Conservation (phyloP, 495 filamentous ascomycete genomes). For the Aspergillus incahuasiensis region DNA sequence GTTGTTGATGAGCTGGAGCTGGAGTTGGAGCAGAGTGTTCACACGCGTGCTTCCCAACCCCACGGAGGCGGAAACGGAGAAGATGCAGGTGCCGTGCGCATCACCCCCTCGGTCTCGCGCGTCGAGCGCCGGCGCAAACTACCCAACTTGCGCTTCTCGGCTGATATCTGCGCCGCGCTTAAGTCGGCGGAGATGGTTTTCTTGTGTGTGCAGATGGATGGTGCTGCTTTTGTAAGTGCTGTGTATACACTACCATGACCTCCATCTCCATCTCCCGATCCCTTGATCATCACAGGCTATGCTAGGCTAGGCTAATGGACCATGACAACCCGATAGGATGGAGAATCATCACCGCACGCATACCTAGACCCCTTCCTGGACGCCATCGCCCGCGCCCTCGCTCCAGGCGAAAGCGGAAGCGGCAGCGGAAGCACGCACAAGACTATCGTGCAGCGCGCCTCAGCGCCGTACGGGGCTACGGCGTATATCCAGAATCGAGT, state of each 20-base stretch:
- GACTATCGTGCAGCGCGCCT: conserved; percentile 75
- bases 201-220: conserved; percentile 59
- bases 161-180: conserved; percentile 54
- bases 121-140: conserved; percentile 46
- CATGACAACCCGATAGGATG: background rate
- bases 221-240: background rate
- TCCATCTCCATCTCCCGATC: too few species aligned
- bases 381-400: conserved; percentile 57
- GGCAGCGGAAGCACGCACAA: conserved; percentile 55
- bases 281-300: too few species aligned
- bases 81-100: background rate
- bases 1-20: too few species aligned
- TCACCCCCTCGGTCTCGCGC: background rate
- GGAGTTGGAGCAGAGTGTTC: too few species aligned
- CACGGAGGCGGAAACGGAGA: background rate
- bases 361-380: conserved; percentile 59
- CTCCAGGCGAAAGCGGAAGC: too few species aligned
- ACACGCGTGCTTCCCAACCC: too few species aligned
- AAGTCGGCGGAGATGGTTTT: conserved; percentile 66
- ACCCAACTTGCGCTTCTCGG: conserved; percentile 65
- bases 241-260: too few species aligned
- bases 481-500: conserved; percentile 60
- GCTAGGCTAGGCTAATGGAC: too few species aligned
- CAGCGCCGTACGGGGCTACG: conserved; percentile 70
- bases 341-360: conserved; percentile 52